Conservation (phyloP, 1,284 basidiomycete genomes). For the Papiliotrema nemorosa region DNA sequence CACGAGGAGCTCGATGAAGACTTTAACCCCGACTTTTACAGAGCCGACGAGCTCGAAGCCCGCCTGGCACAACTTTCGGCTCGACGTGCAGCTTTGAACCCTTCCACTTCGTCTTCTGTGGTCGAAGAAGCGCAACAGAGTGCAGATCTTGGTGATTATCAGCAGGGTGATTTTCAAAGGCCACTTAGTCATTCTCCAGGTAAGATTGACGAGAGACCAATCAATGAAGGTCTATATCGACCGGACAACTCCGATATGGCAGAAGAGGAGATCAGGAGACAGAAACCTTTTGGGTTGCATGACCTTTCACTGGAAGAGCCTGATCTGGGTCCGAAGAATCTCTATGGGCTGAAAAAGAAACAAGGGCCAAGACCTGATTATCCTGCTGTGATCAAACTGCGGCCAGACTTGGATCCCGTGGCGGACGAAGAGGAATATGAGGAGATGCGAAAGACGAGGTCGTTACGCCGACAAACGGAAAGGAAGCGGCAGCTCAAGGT, state of each 20-base stretch:
- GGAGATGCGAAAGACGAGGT: background rate
- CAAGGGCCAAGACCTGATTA: background rate
- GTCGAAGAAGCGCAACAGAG: background rate
- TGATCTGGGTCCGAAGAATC: background rate
- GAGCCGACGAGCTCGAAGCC: background rate
- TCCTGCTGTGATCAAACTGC: slow-evolving; percentile 1
- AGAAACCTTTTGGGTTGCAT: background rate
- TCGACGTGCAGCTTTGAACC: background rate
- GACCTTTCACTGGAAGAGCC: background rate
- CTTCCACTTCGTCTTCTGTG: background rate
- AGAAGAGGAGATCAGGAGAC: background rate
- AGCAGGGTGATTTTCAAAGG: too few relatives aligned
- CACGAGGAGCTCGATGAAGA: background rate
- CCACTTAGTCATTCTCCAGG: too few relatives aligned
- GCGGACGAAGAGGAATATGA: background rate
- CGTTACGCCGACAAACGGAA: slow-evolving; percentile 2
- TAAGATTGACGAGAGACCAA: background rate
- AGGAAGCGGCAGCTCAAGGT: slow-evolving; percentile 1
- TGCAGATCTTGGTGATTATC: too few relatives aligned
- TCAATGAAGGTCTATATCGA: background rate
- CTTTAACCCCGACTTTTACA: background rate
- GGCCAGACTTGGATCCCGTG: slow-evolving; percentile 1
- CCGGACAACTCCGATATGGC: background rate
- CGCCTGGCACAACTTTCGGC: background rate
- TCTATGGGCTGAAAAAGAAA: background rate